These are phyloP conservation scores for Sclerotinia borealis DNA, from an alignment of 2,329 filamentous ascomycete genomes.

Conservation along the genomic window DNA sequence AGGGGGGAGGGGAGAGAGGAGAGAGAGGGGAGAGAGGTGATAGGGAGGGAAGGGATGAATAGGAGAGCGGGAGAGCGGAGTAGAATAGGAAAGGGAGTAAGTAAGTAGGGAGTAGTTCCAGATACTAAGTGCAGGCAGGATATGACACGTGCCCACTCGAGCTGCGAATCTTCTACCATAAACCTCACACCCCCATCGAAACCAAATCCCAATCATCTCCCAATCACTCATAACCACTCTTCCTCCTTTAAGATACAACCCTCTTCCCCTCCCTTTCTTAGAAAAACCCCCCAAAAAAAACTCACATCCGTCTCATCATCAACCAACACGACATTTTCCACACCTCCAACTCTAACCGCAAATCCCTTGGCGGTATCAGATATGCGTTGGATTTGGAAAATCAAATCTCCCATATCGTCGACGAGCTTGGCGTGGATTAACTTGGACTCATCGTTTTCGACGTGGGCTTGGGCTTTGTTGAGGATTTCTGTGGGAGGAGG, in stretches of 20 bases:
- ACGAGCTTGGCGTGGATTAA: constrained; percentile 35
- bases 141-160: background rate
- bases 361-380: constrained; percentile 39
- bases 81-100: no score
- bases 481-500: background rate
- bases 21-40: no score
- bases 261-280: no score
- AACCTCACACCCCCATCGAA: background rate
- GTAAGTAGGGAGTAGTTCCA: background rate
- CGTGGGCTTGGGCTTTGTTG: background rate
- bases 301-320: constrained; percentile 9
- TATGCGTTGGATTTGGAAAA: constrained; percentile 42
- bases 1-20: background rate
- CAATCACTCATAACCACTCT: constrained; percentile 22
- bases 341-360: constrained; percentile 35
- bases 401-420: constrained; percentile 44
- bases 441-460: constrained; percentile 5
- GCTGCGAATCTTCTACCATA: background rate
- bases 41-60: background rate
- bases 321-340: constrained; percentile 19
- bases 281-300: background rate
- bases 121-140: background rate
- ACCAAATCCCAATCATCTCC: constrained; percentile 20
- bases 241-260: background rate
- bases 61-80: no score